Conservation (phyloP, 371 early-diverging fungal genomes). For the Mortierella sp. region DNA sequence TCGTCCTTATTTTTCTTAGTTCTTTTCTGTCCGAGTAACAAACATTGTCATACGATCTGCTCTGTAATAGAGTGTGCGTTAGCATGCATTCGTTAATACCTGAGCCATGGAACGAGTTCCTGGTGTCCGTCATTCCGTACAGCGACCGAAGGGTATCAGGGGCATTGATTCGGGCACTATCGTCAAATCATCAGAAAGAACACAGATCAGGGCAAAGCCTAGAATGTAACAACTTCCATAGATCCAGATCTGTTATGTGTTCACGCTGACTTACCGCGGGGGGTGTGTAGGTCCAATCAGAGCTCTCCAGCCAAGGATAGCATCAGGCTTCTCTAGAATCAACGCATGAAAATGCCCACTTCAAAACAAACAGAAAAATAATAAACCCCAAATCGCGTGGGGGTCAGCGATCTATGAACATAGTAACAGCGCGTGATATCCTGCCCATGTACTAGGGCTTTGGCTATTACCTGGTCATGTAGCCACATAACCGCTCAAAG, state of each 20-base stretch:
- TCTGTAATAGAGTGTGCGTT: not conserved
- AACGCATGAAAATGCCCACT: conserved; percentile 76
- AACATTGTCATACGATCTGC: not conserved
- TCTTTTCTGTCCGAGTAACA: not conserved
- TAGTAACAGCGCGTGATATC: no score
- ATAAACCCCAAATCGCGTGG: not conserved
- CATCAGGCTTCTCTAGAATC: conserved; percentile 71
- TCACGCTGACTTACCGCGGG: conserved; percentile 60
- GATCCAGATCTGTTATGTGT: not conserved
- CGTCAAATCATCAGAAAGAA: no score
- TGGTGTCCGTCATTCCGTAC: conserved; percentile 85
- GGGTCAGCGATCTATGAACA: not conserved
- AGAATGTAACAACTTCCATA: not conserved
- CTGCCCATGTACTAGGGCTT: not conserved
- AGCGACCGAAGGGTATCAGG: conserved; percentile 76
- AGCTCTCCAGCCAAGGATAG: conserved; percentile 73
- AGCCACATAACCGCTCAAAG: conserved; percentile 76
- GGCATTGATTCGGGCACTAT: conserved; percentile 73
- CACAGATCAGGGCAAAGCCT: not conserved
- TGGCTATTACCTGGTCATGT: conserved; percentile 72
- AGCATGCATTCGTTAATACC: conserved; percentile 55
- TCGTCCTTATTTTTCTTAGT: not conserved
- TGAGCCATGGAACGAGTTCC: conserved; percentile 88
- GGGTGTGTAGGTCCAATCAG: conserved; percentile 81
- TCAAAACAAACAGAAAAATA: not conserved